Percentiles rank a stretch among this genome's conserved stretches.
Evolutionary conservation across 192 early-diverging fungal genomes (phyloP).

Genomic region (Rhizoclosmatium sp.): DNA sequence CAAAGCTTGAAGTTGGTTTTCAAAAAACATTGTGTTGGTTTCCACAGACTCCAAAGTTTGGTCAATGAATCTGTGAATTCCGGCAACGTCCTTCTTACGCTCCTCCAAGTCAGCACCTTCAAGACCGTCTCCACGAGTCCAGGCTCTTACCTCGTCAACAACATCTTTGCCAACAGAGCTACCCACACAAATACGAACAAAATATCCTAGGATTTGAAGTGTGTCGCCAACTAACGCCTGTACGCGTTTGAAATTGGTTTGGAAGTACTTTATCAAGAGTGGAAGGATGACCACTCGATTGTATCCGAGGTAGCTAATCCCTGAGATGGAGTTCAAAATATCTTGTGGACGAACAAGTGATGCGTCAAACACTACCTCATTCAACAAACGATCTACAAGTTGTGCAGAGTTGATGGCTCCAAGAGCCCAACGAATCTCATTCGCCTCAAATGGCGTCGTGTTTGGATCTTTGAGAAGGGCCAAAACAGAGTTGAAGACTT

Average conservation of each 20-base stretch:
- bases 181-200: constrained; percentile 2
- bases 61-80: background rate
- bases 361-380: constrained; percentile 71
- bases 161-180: constrained; percentile 17
- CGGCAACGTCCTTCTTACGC: constrained; percentile 28
- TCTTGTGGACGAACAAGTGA: constrained; percentile 64
- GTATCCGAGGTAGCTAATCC: background rate
- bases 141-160: background rate
- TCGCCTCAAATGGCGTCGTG: constrained; percentile 24
- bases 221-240: background rate
- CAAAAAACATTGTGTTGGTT: constrained; percentile 10
- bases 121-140: constrained; percentile 17
- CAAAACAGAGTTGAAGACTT: constrained; percentile 49
- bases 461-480: constrained; percentile 44
- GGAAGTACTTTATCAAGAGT: constrained; percentile 32
- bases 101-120: background rate
- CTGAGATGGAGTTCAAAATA: background rate
- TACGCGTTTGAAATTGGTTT: constrained; percentile 26
- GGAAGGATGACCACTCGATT: background rate
- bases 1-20: no score
- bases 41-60: constrained; percentile 22
- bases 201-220: background rate
- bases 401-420: constrained; percentile 53
- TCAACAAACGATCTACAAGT: constrained; percentile 65
- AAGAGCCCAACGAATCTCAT: constrained; percentile 58